Evolutionary conservation across 2,329 filamentous ascomycete species (phyloP).

Genomic region (Akanthomyces muscarius): DNA sequence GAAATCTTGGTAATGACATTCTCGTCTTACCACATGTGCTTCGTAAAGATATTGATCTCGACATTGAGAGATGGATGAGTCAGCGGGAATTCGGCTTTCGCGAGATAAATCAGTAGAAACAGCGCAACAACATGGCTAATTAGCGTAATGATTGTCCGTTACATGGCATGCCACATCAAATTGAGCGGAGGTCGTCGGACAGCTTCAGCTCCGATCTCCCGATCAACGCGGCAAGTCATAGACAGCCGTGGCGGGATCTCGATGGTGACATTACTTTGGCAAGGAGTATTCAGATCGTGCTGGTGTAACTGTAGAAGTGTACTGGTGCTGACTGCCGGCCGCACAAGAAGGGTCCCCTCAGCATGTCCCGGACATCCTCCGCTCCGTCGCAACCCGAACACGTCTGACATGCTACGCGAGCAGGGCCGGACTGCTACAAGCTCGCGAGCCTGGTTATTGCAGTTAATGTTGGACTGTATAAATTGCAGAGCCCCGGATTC

Average conservation of each 20-base stretch:
- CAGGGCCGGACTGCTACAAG: too few relatives aligned
- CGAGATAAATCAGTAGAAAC: not conserved
- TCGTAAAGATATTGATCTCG: not conserved
- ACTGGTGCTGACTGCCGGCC: too few relatives aligned
- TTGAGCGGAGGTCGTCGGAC: not conserved
- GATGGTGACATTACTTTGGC: not conserved
- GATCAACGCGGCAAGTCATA: not conserved
- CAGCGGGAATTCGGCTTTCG: slow-evolving; percentile 1
- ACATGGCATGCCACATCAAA: too few relatives aligned
- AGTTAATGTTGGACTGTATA: not conserved
- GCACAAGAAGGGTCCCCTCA: too few relatives aligned
- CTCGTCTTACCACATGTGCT: not conserved
- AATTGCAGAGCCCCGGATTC: not conserved
- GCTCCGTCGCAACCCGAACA: too few relatives aligned
- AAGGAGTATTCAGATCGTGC: not conserved
- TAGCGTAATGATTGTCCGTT: not conserved
- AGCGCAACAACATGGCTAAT: not conserved
- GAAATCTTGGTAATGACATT: not conserved
- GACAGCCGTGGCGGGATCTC: not conserved
- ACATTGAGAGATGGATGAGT: not conserved
- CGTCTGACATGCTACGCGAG: too few relatives aligned
- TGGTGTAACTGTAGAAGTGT: too few relatives aligned
- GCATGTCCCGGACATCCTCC: too few relatives aligned
- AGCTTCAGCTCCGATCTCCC: not conserved
- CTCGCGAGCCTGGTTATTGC: too few relatives aligned